These are phyloP conservation scores for Cryptococcus sp. DNA, from an alignment of 1,284 basidiomycete species.

Conservation along the genomic window DNA sequence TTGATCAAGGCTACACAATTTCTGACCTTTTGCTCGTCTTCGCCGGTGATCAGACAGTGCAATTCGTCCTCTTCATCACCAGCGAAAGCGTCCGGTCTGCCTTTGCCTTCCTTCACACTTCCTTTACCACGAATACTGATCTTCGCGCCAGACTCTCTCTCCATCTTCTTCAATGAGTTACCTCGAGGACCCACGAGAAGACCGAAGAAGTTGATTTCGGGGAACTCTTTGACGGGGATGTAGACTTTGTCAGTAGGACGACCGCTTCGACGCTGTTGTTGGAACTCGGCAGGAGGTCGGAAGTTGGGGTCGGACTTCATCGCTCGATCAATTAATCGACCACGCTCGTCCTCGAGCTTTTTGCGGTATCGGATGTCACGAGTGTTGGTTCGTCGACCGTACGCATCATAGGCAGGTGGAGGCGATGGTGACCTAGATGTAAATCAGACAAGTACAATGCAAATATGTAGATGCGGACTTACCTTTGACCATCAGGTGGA, in stretches of 20 bases:
- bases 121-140: slow-evolving; percentile 98
- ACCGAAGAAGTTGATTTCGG: slow-evolving; percentile 99
- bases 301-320: slow-evolving; percentile 98
- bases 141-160: slow-evolving; percentile 95
- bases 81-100: slow-evolving; percentile 84
- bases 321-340: slow-evolving; percentile 87
- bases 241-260: slow-evolving; percentile 97
- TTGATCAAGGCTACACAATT: slow-evolving; percentile 94
- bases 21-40: slow-evolving; percentile 87
- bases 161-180: slow-evolving; percentile 99
- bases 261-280: slow-evolving; percentile 83
- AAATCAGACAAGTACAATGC: background rate
- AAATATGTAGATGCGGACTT: background rate
- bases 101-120: slow-evolving; percentile 98
- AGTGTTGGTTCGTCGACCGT: slow-evolving; percentile 96
- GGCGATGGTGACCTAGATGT: slow-evolving; percentile 84
- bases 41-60: slow-evolving; percentile 94
- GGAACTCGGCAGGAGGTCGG: slow-evolving; percentile 84
- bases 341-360: slow-evolving; percentile 96
- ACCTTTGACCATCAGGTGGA: slow-evolving; percentile 84
- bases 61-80: slow-evolving; percentile 98
- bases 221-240: slow-evolving; percentile 98
- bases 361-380: slow-evolving; percentile 97
- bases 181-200: slow-evolving; percentile 96
- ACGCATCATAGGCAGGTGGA: slow-evolving; percentile 93